phyloP scores from a whole-genome alignment of 306 rosid species.

The Cucurbita pepo region DNA sequence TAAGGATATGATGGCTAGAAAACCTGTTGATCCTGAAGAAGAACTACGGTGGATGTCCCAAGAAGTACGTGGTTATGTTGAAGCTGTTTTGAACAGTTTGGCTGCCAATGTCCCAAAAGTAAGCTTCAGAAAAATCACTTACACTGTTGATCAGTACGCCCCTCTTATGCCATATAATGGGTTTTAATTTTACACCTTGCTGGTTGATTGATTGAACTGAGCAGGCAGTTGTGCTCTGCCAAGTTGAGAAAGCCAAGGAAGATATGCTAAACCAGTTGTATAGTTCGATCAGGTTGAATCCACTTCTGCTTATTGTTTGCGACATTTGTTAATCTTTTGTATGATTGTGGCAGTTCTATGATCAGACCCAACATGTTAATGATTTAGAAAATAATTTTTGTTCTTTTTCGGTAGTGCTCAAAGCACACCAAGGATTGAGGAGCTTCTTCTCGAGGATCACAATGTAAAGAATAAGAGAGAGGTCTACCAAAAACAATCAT shows the following conservation, averaged over 20 bases:
- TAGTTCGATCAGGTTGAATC: slow-evolving; percentile 71
- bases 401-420: slow-evolving; percentile 41
- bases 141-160: background rate
- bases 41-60: slow-evolving; percentile 99
- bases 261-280: slow-evolving; percentile 93
- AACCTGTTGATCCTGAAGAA: slow-evolving; percentile 96
- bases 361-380: background rate
- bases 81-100: slow-evolving; percentile 97
- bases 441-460: slow-evolving; percentile 82
- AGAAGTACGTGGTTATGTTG: slow-evolving; percentile 96
- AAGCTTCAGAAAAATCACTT: slow-evolving; percentile 6
- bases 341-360: background rate
- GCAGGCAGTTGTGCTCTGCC: slow-evolving; percentile 97
- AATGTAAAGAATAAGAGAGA: slow-evolving; percentile 82
- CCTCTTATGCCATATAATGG: background rate
- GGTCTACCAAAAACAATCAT: slow-evolving; percentile 65
- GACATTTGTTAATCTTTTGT: background rate
- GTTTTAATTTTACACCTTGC: slow-evolving; percentile 10
- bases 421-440: slow-evolving; percentile 78
- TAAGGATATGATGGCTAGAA: slow-evolving; percentile 82
- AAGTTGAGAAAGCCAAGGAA: slow-evolving; percentile 97
- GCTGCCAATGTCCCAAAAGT: slow-evolving; percentile 97
- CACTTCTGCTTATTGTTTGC: background rate
- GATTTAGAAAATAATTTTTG: background rate
- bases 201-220: slow-evolving; percentile 33